A percentile compares a stretch with the other conserved stretches of the same genome.
phyloP scores from a whole-genome alignment of 768 basidiomycete species.

The Leccinellum luteum region DNA sequence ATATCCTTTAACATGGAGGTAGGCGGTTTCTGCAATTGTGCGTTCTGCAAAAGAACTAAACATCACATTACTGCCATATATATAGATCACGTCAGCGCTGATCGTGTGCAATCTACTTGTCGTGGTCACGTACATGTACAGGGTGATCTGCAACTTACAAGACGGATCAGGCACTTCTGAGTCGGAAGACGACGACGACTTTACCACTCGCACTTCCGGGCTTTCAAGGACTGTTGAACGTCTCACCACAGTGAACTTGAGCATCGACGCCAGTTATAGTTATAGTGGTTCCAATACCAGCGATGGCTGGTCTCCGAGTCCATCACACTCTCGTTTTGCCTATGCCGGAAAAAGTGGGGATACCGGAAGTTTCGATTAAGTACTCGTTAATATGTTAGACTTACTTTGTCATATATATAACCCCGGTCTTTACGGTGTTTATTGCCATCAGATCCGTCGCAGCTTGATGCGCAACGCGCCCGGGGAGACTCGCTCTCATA shows the following conservation, averaged over 20 bases:
- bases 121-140: slow-evolving; percentile 14
- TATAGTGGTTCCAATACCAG: background rate
- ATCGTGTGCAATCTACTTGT: slow-evolving; percentile 16
- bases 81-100: background rate
- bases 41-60: background rate
- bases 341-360: background rate
- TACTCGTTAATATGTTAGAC: background rate
- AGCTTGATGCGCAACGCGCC: too few species aligned
- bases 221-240: background rate
- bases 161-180: background rate
- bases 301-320: background rate
- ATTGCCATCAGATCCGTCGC: too few species aligned
- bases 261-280: background rate
- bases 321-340: background rate
- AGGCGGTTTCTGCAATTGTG: background rate
- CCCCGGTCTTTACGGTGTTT: too few species aligned
- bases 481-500: background rate
- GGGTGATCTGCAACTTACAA: background rate
- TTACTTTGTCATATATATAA: background rate
- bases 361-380: background rate
- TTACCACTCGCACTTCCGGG: slow-evolving; percentile 4
- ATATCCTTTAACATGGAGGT: background rate
- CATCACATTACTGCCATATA: background rate
- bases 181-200: slow-evolving; percentile 9
- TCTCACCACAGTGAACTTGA: slow-evolving; percentile 12